Base-by-base conservation (phyloP, 2,329 filamentous ascomycete genomes). In the Colletotrichum sp. region DNA sequence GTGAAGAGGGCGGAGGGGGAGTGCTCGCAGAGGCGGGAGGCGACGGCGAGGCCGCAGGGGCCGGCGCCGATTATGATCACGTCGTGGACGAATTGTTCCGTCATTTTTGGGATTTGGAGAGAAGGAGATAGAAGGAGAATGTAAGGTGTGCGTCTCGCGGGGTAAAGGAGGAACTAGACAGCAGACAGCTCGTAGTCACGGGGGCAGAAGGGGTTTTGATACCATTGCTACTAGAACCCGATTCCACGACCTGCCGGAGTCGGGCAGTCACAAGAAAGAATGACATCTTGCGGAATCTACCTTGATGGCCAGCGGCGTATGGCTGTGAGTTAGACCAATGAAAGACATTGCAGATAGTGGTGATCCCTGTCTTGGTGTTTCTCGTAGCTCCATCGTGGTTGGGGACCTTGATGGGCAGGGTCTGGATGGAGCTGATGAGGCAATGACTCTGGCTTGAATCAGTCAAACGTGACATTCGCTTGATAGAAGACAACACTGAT, bases 1-100 rank as follows among this genome's bases (percentile, higher is more conserved):
- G 95, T 96, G 84, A 96, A 96, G 68, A 96, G 91, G 2, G 95
- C 94, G 0, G 93, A 95, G 0, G 95, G 95, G 0, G 93, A 94
- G 71, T 90, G 88, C 83, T 96, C 95, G 57, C 90, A 89, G 2
- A 96, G 89, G 6, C 95, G 90, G 2, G 94, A 92, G 10, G 95
- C 94, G 8, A 94, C 91, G 7, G 93, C 94, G 5, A 96, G 91
- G 6, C 94, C 94, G 78, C 92, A 94, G 6, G 95, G 94, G 0
- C 95, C 95, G 8, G 92, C 94, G 10, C 95, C 95, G 55, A 96
- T 85, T 81, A 95, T 93, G 74, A 95, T 85, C 9, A 96, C 91
- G 81, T 96, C 93, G 83, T 92, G 89, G 65, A 91, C 68, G 30
- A 77, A 65, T 4, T 49, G 36, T 44, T 76, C 74, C 7, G 70